Evolutionary conservation across 306 rosid species (phyloP), one percentile per base, ranked within the genome.

Genomic region (Castanospermum australe): DNA sequence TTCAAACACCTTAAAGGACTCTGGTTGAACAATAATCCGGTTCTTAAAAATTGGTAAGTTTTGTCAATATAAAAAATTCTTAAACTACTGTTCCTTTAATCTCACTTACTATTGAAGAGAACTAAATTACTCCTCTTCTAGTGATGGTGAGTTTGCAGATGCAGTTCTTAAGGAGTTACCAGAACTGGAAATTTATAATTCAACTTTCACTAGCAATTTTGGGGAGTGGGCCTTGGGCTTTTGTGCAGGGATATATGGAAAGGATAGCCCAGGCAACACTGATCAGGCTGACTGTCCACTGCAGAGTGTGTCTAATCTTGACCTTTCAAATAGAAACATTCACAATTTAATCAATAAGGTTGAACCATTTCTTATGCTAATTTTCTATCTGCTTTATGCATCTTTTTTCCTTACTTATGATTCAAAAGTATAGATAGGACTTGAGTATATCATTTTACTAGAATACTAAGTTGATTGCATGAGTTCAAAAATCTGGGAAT

Each of bases 221-320:
- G 93, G 90, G 24, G 79, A 82, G 71, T 91, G 97, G 97, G 97
- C 99, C 11, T 57, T 92, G 88, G 97, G 97, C 50, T 94, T 89
- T 79, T 91, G 94, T 70, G 97, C 95, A 68, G 99, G 86, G 50
- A 80, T 92, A 55, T 92, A 88, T 70, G 95, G 72, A 69, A 92
- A 92, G 86, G 93, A 94, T 82, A 91, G 84, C 81, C 91, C 92
- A 4, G 88, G 89, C 60, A 82, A 84, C 71, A 79, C 51, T 84
- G 63, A 63, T 76, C 85, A 81, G 30, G 80, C 80, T 65, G 94
- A 86, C 64, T 24, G 47, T 62, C 32, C 75, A 5, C 83, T 92
- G 85, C 86, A 79, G 57, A 65, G 79, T 21, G 83, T 89, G 84
- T 80, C 89, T 20, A 69, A 86, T 79, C 97, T 92, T 75, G 95